These are phyloP conservation scores for Tetracladium setigerum DNA, from an alignment of 495 filamentous ascomycete genomes.

Conservation along the genomic window DNA sequence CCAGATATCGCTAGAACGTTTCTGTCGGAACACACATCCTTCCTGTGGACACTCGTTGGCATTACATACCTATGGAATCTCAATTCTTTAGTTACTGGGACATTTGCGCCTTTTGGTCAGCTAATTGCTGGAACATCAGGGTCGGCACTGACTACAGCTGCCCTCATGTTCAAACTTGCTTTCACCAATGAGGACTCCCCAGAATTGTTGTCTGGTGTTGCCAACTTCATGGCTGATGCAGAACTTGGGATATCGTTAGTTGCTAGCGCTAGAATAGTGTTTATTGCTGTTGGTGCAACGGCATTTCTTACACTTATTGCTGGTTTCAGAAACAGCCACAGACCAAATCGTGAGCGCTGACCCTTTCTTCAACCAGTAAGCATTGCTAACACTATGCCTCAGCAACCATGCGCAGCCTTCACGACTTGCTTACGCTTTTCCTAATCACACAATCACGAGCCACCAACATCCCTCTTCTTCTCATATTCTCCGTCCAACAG, in stretches of 20 bases:
- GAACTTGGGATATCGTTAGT: constrained; percentile 41
- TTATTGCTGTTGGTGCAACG: constrained; percentile 43
- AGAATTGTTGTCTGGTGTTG: constrained; percentile 59
- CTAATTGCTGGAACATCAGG: constrained; percentile 8
- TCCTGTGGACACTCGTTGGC: constrained; percentile 71
- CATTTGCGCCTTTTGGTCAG: constrained; percentile 16
- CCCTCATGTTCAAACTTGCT: constrained; percentile 74
- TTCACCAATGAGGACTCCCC: constrained; percentile 81
- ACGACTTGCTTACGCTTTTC: constrained; percentile 67
- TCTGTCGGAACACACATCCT: constrained; percentile 47
- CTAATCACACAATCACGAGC: constrained; percentile 79
- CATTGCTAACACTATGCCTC: not conserved
- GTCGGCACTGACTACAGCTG: constrained; percentile 41
- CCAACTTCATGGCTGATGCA: constrained; percentile 30
- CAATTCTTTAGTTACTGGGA: constrained; percentile 8
- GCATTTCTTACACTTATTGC: constrained; percentile 28
- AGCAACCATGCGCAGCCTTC: constrained; percentile 38
- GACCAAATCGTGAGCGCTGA: constrained; percentile 18
- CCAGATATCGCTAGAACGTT: constrained; percentile 72
- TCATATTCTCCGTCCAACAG: constrained; percentile 58
- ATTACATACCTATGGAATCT: constrained; percentile 51
- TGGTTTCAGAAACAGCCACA: constrained; percentile 11
- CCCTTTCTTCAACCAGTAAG: not conserved
- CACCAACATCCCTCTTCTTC: constrained; percentile 76
- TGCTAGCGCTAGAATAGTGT: constrained; percentile 40